Evolutionary conservation across 2,329 filamentous ascomycete genomes (phyloP).

Genomic region (Mollisiaceae sp.): DNA sequence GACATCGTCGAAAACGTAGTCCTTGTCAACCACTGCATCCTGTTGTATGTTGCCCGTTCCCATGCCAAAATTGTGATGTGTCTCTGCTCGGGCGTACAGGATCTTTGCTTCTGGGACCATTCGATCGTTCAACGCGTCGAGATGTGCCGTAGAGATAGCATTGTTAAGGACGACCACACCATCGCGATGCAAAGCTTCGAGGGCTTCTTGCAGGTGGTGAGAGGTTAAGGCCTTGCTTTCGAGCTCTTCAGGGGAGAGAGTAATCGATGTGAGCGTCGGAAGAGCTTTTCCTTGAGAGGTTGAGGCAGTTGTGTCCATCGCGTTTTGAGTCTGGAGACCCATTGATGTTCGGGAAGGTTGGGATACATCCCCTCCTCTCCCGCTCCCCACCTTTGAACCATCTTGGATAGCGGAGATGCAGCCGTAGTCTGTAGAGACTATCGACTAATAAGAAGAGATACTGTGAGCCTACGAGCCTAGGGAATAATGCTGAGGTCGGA

Average conservation of each 20-base stretch:
- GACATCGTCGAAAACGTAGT: conserved; percentile 38
- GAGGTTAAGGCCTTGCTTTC: conserved; percentile 24
- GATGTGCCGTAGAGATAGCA: conserved; percentile 52
- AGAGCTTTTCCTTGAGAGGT: not conserved
- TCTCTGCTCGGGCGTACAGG: conserved; percentile 19
- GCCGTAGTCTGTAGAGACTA: not conserved
- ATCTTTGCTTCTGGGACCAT: conserved; percentile 50
- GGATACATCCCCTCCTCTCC: not conserved
- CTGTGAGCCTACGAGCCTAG: not conserved
- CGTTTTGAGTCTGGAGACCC: not conserved
- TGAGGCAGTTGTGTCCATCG: not conserved
- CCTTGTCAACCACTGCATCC: conserved; percentile 33
- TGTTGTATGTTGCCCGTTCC: conserved; percentile 35
- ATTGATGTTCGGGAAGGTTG: not conserved
- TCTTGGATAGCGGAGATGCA: not conserved
- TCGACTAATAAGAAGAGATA: conserved; percentile 1
- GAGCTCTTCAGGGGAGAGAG: conserved; percentile 25
- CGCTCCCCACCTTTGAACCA: conserved; percentile 4
- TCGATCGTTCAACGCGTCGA: conserved; percentile 60
- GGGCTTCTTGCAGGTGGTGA: conserved; percentile 76
- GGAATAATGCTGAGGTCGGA: not conserved
- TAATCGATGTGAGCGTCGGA: conserved; percentile 20
- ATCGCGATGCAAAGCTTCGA: conserved; percentile 83
- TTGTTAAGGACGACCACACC: conserved; percentile 71
- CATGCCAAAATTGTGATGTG: conserved; percentile 36